Percentiles rank a stretch among this genome's conserved stretches.
phyloP scores from a whole-genome alignment of 257 asterid species.

The Handroanthus guayacan region DNA sequence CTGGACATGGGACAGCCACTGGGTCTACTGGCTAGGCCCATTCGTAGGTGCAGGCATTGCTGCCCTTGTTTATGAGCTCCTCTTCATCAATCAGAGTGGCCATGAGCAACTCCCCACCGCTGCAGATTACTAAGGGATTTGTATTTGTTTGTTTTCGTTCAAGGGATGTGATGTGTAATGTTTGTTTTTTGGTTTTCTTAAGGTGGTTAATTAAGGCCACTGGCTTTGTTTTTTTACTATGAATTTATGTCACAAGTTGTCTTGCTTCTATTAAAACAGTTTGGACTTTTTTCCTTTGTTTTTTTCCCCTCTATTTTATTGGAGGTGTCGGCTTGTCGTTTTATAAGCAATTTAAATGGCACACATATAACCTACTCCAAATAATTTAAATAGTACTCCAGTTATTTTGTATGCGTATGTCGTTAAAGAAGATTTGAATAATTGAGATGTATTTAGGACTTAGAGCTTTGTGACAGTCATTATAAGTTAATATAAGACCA shows the following conservation, averaged over 20 bases:
- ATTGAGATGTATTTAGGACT: too few relatives aligned
- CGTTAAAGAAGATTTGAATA: too few relatives aligned
- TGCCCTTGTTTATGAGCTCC: conserved; percentile 61
- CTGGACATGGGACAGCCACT: conserved; percentile 75
- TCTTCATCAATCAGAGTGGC: conserved; percentile 54
- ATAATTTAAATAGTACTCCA: too few relatives aligned
- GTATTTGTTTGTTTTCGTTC: not conserved
- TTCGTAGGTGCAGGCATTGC: conserved; percentile 69
- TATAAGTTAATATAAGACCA: too few relatives aligned
- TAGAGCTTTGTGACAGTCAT: too few relatives aligned
- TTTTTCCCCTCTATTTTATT: too few relatives aligned
- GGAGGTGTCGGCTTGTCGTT: not conserved
- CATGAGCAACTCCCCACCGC: conserved; percentile 59
- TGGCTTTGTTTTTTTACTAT: not conserved
- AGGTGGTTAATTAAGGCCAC: not conserved
- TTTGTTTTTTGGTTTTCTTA: not conserved
- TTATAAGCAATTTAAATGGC: not conserved
- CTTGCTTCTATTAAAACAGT: not conserved
- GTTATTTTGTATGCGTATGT: too few relatives aligned
- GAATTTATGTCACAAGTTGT: conserved; percentile 1
- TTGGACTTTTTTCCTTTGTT: not conserved
- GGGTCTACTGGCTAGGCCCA: conserved; percentile 89
- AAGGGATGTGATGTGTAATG: not conserved
- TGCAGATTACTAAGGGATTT: conserved; percentile 46
- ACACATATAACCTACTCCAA: too few relatives aligned